Evolutionary conservation across 2,329 filamentous ascomycete species (phyloP), one percentile per base, ranked within the genome.

Genomic region (Dactylellina parvicollis): DNA sequence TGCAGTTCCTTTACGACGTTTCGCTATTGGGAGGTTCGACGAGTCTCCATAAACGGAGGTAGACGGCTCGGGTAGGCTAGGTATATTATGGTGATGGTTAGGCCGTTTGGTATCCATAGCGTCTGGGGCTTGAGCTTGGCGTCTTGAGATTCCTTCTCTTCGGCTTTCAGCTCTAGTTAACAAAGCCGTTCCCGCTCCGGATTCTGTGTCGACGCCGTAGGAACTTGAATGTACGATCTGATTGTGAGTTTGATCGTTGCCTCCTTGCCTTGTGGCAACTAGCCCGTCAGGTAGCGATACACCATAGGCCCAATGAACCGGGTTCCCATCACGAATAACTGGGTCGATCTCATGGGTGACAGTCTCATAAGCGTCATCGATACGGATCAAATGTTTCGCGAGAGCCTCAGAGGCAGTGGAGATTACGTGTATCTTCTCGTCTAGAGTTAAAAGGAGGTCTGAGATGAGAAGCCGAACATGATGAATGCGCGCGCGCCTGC

Each of bases 341-440:
- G 97, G 92, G 81, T 92, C 96, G 79, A 99, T 92, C 80, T 99
- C 95, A 71, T 86, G 84, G 75, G 96, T 90, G 66, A 98, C 87
- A 81, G 93, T 89, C 18, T 92, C 90, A 85, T 91, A 96, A 30
- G 96, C 89, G 77, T 91, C 89, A 79, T 96, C 91, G 79, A 97
- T 88, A 57, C 96, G 91, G 71, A 86, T 83, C 34, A 97, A 85
- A 79, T 97, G 92, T 79, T 91, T 91, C 76, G 92, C 88, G 10
- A 98, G 87, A 47, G 93, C 92, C 77, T 96, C 91, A 78, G 94
- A 95, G 61, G 95, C 94, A 14, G 94, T 96, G 36, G 91, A 90
- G 65, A 98, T 90, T 77, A 99, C 95, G 77, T 97, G 93, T 77
- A 97, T 96, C 82, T 99, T 99, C 82, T 99, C 95, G 79, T 99